These are phyloP conservation scores for Teratosphaeria zuluensis DNA, from an alignment of 2,329 filamentous ascomycete genomes.

Conservation along the genomic window DNA sequence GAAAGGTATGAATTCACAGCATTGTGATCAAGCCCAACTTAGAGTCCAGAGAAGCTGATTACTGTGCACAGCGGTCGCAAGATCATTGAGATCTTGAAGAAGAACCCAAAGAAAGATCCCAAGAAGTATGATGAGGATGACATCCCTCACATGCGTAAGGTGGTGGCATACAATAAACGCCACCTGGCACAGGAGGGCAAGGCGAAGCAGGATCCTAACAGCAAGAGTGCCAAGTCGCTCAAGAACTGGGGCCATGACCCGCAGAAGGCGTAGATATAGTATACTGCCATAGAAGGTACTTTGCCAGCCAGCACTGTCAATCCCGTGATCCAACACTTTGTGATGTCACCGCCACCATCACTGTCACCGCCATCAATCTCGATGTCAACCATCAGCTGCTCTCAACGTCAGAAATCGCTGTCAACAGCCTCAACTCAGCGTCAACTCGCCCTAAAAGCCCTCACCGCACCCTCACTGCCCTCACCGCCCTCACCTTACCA, in stretches of 20 bases:
- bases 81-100: constrained; percentile 53
- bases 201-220: constrained; percentile 47
- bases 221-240: constrained; percentile 33
- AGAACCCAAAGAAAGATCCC: constrained; percentile 49
- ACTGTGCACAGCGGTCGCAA: constrained; percentile 43
- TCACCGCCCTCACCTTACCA: not conserved
- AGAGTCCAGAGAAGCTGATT: not conserved
- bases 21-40: not conserved
- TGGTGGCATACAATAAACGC: constrained; percentile 56
- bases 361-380: not conserved
- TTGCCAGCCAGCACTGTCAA: not conserved
- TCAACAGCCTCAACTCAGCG: too few relatives aligned
- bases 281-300: not conserved
- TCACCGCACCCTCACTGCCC: too few relatives aligned
- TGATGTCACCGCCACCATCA: not conserved
- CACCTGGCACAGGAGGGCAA: constrained; percentile 56
- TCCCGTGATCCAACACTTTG: not conserved
- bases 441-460: too few relatives aligned
- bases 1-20: constrained; percentile 34
- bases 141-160: constrained; percentile 39
- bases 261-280: constrained; percentile 5
- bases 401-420: too few relatives aligned
- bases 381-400: too few relatives aligned
- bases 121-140: constrained; percentile 49
- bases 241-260: constrained; percentile 47